Base-by-base conservation (phyloP, 2,329 filamentous ascomycete genomes). In the Pestalotiopsis sp. region DNA sequence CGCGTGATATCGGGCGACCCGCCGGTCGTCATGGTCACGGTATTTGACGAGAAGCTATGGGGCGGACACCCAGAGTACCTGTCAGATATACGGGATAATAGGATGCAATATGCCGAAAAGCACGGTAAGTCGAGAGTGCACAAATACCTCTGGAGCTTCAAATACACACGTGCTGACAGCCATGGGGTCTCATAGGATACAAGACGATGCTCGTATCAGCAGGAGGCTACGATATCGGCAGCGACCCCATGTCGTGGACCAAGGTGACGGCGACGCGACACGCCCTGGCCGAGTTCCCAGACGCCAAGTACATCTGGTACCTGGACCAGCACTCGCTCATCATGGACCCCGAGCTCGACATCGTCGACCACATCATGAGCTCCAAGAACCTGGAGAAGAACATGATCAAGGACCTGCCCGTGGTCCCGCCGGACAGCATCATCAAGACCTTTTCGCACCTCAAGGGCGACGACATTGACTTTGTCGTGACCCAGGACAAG, bases 351-450 rank as follows among this genome's bases (percentile, higher is more conserved):
- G 82, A 85, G 41, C 82, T 92, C 66, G 87, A 89, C 14, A 82
- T 98, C 41, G 90, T 94, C 72, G 85, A 89, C 1, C 88, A 93
- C 74, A 81, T 99, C 52, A 89, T 97, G 79, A 84, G 89, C 12
- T 82, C 90, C 12, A 83, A 84, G 66, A 88, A 85, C 68, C 85
- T 99, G 62, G 92, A 97, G 76, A 85, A 84, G 25, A 79, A 93
- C 68, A 98, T 98, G 93, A 89, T 96, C 74, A 92, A 90, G 78
- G 93, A 97, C 79, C 87, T 91, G 67, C 90, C 96, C 5, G 90
- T 99, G 65, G 95, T 98, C 9, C 96, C 95, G 2, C 96, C 97
- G 0, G 94, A 98, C 81, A 97, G 94, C 82, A 95, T 99, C 75
- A 98, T 99, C 83, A 95, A 93, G 84, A 98, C 97, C 0, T 97